Conservation (phyloP, 2,329 filamentous ascomycete genomes). For the Ceratocystis albifundus region DNA sequence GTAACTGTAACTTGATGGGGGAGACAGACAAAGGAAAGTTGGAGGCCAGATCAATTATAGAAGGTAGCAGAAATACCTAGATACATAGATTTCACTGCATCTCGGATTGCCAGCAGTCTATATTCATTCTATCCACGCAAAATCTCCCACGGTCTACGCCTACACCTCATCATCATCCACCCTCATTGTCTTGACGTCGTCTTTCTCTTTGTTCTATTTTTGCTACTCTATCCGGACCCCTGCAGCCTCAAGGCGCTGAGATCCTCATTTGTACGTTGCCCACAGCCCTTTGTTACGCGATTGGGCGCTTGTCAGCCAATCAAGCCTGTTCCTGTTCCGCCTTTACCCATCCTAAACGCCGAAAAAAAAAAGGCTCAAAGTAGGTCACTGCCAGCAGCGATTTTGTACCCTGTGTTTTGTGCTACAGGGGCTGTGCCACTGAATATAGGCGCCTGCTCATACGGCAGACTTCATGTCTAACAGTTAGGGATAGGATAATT, state of each 20-base stretch:
- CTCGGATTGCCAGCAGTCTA: background rate
- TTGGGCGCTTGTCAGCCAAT: slow-evolving; percentile 21
- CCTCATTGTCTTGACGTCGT: background rate
- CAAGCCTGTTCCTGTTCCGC: slow-evolving; percentile 10
- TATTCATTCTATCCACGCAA: background rate
- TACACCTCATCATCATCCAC: background rate
- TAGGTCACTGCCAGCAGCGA: background rate
- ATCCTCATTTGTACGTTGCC: background rate
- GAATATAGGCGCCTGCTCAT: background rate
- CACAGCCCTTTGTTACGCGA: background rate
- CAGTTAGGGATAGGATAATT: background rate
- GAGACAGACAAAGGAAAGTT: background rate
- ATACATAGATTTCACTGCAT: background rate
- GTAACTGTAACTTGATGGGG: background rate
- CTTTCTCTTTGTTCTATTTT: background rate
- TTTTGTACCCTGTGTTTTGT: background rate
- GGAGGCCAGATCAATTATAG: background rate
- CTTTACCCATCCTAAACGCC: slow-evolving; percentile 9
- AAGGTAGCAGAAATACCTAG: background rate
- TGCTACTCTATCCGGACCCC: background rate
- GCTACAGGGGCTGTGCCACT: background rate
- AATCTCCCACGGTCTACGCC: background rate
- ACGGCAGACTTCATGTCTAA: background rate
- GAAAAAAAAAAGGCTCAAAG: background rate
- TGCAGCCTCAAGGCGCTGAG: slow-evolving; percentile 1